Base-by-base conservation (phyloP, 192 early-diverging fungal species). In the Phycomyces nitens region DNA sequence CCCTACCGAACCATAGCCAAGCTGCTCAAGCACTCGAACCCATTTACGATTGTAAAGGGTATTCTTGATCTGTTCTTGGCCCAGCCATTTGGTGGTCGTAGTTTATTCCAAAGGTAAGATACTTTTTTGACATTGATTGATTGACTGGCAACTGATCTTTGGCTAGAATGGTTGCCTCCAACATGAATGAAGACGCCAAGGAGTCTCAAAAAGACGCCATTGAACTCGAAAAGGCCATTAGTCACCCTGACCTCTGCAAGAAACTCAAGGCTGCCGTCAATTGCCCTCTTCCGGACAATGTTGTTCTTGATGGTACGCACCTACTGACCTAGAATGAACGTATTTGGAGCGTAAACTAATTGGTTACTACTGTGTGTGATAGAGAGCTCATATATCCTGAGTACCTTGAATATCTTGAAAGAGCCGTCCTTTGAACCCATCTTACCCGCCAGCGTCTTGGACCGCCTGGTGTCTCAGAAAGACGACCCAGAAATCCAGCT, bases 21-120 rank as follows among this genome's bases (percentile, higher is more conserved):
- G 14, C 61, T 82, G 23, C 63, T 85, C 50, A 82, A 80, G 53
- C 38, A 80, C 8, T 85, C 80, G 9, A 85, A 85, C 55, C 83
- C 83, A 7, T 69, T 85, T 67, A 62, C 64, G 0, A 75, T 85
- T 73, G 72, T 85, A 59, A 85, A 77, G 39, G 80, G 79, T 20
- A 68, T 82, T 11, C 57, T 85, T 56, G 80, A 85, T 64, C 50
- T 85, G 16, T 85, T 85, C 53, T 54, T 85, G 47, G 80, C 83
- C 1, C 83, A 85, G 39, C 83, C 83, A 5, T 82, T 85, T 66
- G 83, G 83, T 21, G 66, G 70, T 5, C 70, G 67, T 16, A 82
- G 81, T 56, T 60, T 85, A 44, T 73, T 81, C 24, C 83, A 85
- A 61, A 73, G 77, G 77, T 79, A 66, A 53, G 21, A 11, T n/a